Base-by-base conservation (phyloP, 805 yeast genomes). In the Novakomyces olei region DNA sequence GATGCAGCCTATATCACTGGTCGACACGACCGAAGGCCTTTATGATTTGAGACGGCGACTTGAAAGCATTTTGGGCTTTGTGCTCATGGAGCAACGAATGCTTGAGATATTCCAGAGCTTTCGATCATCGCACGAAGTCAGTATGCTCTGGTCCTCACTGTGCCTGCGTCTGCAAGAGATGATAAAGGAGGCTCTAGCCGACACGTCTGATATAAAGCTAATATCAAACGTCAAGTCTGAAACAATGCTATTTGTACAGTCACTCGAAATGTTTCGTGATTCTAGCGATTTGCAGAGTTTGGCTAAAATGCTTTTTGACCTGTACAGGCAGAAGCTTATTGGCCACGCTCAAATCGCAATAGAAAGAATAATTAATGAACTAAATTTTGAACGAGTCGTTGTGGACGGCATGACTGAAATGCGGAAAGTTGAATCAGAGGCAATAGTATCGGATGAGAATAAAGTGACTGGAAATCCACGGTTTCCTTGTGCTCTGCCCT, bases 61-160 rank as follows among this genome's bases (percentile, higher is more conserved):
- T 28, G 56, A 63, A 34, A 69, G 67, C 36, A 57, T 81, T 8
- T 58, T 72, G 3, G 93, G 92, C 0, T 79, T 80, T 41, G 68
- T 81, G 41, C 60, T 79, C 1, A 60, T 73, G 42, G 94, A 88
- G 51, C 67, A 72, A 35, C 64, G 69, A 34, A 58, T 83, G 10
- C 67, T 73, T 28, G 40, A 51, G 15, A 55, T 60, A 29, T 61
- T 69, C 5, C 75, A 88, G 0, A 66, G 69, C 34, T 68, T 64
- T 39, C 65, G 71, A 18, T 60, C 81, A 5, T 62, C 83, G 16
- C 53, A 69, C 6, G 65, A 69, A 33, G 61, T 69, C 26, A 71
- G 67, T 43, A 85, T 75, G 42, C 58, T 79, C 35, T 88, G 91
- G 81, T 77, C 72, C 27, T 66, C 75, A 2, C 61, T 77, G 23